Evolutionary conservation across 2,329 filamentous ascomycete species (phyloP), one percentile per base, ranked within the genome.

Genomic region (Akanthomyces muscarius): DNA sequence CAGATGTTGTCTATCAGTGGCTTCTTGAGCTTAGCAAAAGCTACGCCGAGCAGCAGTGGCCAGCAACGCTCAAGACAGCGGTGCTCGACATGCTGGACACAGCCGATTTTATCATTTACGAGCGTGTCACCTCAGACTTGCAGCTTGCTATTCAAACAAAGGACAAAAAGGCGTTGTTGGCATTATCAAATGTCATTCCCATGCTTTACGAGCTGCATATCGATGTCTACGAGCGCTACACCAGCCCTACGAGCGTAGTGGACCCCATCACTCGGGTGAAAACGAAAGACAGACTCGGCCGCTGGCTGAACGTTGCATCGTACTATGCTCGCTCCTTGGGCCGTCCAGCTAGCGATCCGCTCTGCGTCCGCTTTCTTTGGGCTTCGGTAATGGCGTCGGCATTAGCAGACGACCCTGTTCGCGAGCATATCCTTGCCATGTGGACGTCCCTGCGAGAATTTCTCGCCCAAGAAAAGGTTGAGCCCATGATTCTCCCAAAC

Each of bases 401-500:
- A 1, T 72, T 85, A 18, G 77, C 77, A 0, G 81, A 84, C 38
- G 80, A 78, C n/a, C 79, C 81, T 0, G 77, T 83, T 0, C 75
- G 83, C 21, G 84, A 87, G 28, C 83, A 86, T 62, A 77, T 86
- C 52, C 76, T 86, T 1, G 77, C 80, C 38, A 83, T 84, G 70
- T 87, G 84, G 83, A 82, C 81, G 45, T 85, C 83, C 42, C 73
- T 87, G 18, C 80, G 83, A 18, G 82, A 85, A 63, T 78, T 80
- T 23, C 73, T 86, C 28, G 69, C 73, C 5, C 74, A 77, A 1
- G 76, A 77, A 41, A 71, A 75, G 2, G 69, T 76, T 0, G 68
- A 76, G 3, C 76, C 80, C 14, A 78, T 41, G 14, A 14, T 82
- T 41, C 79, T 98, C 0, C 85, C 89, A 4, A 98, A 99, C 73